Base-by-base conservation (phyloP, 2,329 filamentous ascomycete genomes). In the Fusarium albosuccineum region DNA sequence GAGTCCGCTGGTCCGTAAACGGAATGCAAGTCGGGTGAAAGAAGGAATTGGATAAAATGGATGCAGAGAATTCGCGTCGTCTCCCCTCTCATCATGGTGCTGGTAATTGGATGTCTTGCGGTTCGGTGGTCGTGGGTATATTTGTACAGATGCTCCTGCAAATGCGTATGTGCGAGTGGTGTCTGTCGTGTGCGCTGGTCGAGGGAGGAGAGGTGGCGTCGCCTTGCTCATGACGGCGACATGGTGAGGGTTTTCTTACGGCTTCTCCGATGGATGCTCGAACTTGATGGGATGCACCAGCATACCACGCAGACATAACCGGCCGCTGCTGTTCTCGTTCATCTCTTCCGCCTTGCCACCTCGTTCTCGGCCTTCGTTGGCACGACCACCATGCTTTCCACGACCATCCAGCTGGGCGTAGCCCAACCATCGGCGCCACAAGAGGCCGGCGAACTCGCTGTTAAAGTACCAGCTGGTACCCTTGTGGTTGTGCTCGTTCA, bases 391-490 rank as follows among this genome's bases (percentile, higher is more conserved):
- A 44, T 81, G 75, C n/a, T 77, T 74, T 6, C 82, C 83, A 33
- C 84, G 79, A 7, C 83, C 83, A 60, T 87, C 84, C 71, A 80
- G 77, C 73, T 87, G 85, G 14, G 84, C 79, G 67, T 86, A 88
- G 1, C 86, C 86, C 45, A 96, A 79, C 93, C 93, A 97, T 44
- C 92, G 84, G 51, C 91, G 85, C 87, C 93, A 97, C 68, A 97
- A 75, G n/a, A 91, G 86, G 5, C 90, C 86, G 1, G 92, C 89
- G 73, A 96, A 97, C 50, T 89, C 86, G 22, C 89, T 89, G 71
- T 93, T 91, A 78, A 93, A 97, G 78, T 95, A 97, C 92, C 92
- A 97, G 44, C 86, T 93, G 42, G 90, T 90, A 13, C 93, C 92
- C 71, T 88, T 87, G 81, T 95, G 93, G 77, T 94, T 94, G 77